Percentiles rank a stretch among this genome's conserved stretches.
phyloP scores from a whole-genome alignment of 331 rosid species.

The Rosa hybrid region DNA sequence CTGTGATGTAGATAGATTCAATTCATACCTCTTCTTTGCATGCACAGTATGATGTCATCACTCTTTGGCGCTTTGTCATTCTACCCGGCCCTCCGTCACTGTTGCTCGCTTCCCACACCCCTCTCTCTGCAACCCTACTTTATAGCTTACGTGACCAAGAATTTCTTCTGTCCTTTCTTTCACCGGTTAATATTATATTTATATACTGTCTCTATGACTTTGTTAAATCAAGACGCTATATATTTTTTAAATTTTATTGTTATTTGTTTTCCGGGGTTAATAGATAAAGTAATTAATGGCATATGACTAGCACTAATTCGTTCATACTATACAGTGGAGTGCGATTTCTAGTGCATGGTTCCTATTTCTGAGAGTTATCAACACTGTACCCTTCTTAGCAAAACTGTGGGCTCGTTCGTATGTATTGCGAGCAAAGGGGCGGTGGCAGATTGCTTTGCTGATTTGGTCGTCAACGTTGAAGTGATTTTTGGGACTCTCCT shows the following conservation, averaged over 20 bases:
- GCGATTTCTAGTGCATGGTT: not conserved
- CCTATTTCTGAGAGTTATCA: not conserved
- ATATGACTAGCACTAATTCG: no score
- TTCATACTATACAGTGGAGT: not conserved
- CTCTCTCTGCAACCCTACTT: not conserved
- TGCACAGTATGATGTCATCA: slow-evolving; percentile 41
- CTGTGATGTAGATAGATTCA: slow-evolving; percentile 26
- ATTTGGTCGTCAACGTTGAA: not conserved
- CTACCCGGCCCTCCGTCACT: not conserved
- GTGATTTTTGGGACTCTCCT: not conserved
- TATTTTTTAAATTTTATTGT: not conserved
- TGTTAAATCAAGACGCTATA: not conserved
- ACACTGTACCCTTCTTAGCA: not conserved
- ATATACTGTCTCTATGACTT: not conserved
- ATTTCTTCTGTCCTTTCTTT: not conserved
- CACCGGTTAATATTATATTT: not conserved
- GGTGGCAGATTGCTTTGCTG: not conserved
- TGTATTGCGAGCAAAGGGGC: not conserved
- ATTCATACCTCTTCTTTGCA: slow-evolving; percentile 41
- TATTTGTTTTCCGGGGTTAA: not conserved
- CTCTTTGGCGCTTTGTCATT: not conserved
- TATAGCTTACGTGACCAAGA: slow-evolving; percentile 10
- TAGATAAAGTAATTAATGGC: not conserved
- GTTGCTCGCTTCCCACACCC: not conserved
- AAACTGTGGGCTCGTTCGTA: not conserved